These are phyloP conservation scores for Trypethelium eluteriae DNA, from an alignment of 495 filamentous ascomycete species.

Conservation along the genomic window DNA sequence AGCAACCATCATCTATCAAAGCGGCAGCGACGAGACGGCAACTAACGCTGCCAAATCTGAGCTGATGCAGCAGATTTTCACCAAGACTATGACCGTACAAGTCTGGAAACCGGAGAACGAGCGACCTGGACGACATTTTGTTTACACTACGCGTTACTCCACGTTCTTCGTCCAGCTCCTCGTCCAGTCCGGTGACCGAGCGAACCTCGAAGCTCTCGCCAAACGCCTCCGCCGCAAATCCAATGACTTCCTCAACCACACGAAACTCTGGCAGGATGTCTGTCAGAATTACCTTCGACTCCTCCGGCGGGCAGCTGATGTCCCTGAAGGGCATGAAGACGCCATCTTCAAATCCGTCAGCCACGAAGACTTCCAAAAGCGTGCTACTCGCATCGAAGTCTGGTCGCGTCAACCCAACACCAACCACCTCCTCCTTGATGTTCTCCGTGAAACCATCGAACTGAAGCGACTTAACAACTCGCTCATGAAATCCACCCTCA, in stretches of 20 bases:
- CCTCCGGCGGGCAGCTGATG: constrained; percentile 58
- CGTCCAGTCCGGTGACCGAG: constrained; percentile 64
- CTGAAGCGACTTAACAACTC: constrained; percentile 83
- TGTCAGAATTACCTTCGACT: constrained; percentile 66
- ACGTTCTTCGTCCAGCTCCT: constrained; percentile 70
- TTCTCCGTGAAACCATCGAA: constrained; percentile 76
- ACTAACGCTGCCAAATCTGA: constrained; percentile 64
- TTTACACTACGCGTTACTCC: constrained; percentile 87
- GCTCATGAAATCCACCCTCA: constrained; percentile 71
- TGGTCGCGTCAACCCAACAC: constrained; percentile 43
- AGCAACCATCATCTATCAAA: constrained; percentile 67
- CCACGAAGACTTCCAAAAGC: constrained; percentile 68
- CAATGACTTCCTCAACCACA: constrained; percentile 77
- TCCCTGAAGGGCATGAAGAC: constrained; percentile 63
- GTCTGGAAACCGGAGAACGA: constrained; percentile 96
- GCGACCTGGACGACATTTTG: constrained; percentile 82
- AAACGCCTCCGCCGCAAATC: constrained; percentile 75
- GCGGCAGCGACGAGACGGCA: constrained; percentile 37
- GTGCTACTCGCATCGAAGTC: constrained; percentile 47
- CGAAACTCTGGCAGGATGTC: constrained; percentile 73
- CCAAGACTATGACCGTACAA: constrained; percentile 87
- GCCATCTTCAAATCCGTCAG: constrained; percentile 70
- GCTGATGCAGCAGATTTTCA: constrained; percentile 80
- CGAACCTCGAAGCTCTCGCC: constrained; percentile 70
- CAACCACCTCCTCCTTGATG: constrained; percentile 51